phyloP scores from a whole-genome alignment of 2,329 filamentous ascomycete species.

The Volutella citrinella region DNA sequence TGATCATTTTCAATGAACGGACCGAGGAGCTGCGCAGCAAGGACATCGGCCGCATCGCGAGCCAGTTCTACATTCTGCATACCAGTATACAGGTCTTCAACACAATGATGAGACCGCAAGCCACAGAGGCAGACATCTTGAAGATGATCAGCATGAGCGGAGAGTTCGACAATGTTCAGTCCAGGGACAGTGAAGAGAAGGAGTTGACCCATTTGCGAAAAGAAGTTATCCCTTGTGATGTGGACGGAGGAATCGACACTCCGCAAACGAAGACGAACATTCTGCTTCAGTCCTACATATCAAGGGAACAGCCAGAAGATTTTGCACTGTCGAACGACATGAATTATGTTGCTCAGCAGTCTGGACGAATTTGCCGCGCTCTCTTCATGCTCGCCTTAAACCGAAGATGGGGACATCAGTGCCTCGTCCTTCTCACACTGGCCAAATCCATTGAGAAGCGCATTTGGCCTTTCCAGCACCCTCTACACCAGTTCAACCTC shows the following conservation, averaged over 20 bases:
- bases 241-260: constrained; percentile 67
- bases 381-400: constrained; percentile 98
- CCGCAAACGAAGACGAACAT: constrained; percentile 95
- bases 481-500: constrained; percentile 91
- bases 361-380: constrained; percentile 88
- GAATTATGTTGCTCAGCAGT: constrained; percentile 93
- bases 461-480: constrained; percentile 93
- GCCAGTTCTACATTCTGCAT: constrained; percentile 94
- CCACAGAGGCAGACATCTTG: constrained; percentile 87
- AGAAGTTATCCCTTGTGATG: constrained; percentile 71
- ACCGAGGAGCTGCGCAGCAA: constrained; percentile 93
- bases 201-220: constrained; percentile 75
- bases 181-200: constrained; percentile 82
- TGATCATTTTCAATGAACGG: constrained; percentile 97
- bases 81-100: constrained; percentile 96
- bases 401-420: constrained; percentile 92
- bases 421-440: constrained; percentile 82
- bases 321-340: constrained; percentile 91
- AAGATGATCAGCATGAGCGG: constrained; percentile 98
- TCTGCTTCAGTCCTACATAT: constrained; percentile 90
- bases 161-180: constrained; percentile 96
- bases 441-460: constrained; percentile 97
- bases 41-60: constrained; percentile 93
- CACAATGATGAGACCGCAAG: constrained; percentile 80
- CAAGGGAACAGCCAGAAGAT: constrained; percentile 80